Conservation (phyloP, 2,329 filamentous ascomycete genomes). For the Pseudocercospora vitis region DNA sequence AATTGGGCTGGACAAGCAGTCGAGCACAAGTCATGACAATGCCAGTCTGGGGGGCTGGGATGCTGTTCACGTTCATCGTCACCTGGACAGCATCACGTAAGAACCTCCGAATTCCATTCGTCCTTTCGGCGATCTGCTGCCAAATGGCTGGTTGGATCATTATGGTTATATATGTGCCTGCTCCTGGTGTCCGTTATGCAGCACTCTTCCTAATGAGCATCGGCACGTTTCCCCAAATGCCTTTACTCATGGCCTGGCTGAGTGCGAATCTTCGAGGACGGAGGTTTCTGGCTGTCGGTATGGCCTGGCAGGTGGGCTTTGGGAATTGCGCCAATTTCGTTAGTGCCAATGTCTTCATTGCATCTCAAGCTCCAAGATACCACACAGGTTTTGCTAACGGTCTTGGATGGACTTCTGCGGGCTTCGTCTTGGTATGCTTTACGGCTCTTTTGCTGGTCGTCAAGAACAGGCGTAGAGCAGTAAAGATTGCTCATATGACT, state of each 20-base stretch:
- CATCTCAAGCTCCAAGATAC: conserved; percentile 11
- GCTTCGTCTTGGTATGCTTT: conserved; percentile 9
- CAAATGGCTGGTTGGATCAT: conserved; percentile 14
- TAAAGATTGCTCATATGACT: conserved; percentile 1
- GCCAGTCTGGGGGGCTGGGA: conserved; percentile 17
- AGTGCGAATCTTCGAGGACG: conserved; percentile 12
- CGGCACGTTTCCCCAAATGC: conserved; percentile 18
- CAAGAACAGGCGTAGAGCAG: conserved; percentile 11
- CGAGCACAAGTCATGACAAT: conserved; percentile 19
- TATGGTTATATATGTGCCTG: conserved; percentile 14
- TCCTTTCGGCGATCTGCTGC: conserved; percentile 13
- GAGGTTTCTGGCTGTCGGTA: conserved; percentile 16
- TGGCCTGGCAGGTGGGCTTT: conserved; percentile 18
- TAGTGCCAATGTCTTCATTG: conserved; percentile 16
- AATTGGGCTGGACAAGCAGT: conserved; percentile 14
- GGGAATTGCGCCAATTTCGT: conserved; percentile 16
- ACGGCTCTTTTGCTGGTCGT: conserved; percentile 4
- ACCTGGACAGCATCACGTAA: conserved; percentile 12
- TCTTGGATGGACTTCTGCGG: conserved; percentile 7
- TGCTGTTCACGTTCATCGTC: conserved; percentile 16
- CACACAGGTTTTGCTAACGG: conserved; percentile 11
- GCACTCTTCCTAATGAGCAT: conserved; percentile 19
- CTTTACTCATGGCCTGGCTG: conserved; percentile 15
- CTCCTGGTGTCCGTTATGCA: conserved; percentile 13
- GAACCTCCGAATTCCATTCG: conserved; percentile 10